These are phyloP conservation scores for Blakeslea trispora DNA, from an alignment of 371 early-diverging fungal species.

Conservation along the genomic window DNA sequence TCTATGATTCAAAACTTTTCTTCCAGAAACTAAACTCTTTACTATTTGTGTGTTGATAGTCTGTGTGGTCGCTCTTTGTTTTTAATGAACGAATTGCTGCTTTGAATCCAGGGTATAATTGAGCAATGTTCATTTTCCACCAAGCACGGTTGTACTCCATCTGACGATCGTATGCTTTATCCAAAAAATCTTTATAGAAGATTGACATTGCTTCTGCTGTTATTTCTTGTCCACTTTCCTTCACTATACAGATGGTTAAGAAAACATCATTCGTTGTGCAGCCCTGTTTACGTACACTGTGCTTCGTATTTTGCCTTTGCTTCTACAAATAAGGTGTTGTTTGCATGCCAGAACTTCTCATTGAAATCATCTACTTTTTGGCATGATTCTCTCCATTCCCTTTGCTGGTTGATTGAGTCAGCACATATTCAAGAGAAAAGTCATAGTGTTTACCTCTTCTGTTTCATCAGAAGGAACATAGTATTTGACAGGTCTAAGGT, in stretches of 20 bases:
- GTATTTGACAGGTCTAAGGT: constrained; percentile 70
- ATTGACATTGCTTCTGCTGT: constrained; percentile 73
- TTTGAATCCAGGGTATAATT: constrained; percentile 70
- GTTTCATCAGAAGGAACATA: constrained; percentile 64
- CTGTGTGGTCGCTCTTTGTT: constrained; percentile 9
- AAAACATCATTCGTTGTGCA: neutral
- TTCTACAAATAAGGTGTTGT: constrained; percentile 66
- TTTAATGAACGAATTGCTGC: constrained; percentile 51
- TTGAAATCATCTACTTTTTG: constrained; percentile 64
- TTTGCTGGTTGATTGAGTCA: constrained; percentile 32
- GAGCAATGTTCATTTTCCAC: constrained; percentile 71
- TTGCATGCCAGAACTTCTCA: constrained; percentile 76
- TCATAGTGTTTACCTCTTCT: constrained; percentile 32
- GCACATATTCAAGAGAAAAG: neutral
- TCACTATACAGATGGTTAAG: constrained; percentile 23
- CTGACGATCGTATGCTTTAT: constrained; percentile 70
- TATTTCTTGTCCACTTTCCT: constrained; percentile 45
- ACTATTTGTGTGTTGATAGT: neutral
- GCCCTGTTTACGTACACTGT: constrained; percentile 43
- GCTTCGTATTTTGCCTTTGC: constrained; percentile 71
- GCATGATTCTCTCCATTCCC: constrained; percentile 54
- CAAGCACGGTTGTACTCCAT: constrained; percentile 75
- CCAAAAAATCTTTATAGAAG: constrained; percentile 79
- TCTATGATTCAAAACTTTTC: constrained; percentile 53
- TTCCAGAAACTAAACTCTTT: constrained; percentile 48